Conservation (phyloP, 257 asterid genomes). For the Lantana camara region DNA sequence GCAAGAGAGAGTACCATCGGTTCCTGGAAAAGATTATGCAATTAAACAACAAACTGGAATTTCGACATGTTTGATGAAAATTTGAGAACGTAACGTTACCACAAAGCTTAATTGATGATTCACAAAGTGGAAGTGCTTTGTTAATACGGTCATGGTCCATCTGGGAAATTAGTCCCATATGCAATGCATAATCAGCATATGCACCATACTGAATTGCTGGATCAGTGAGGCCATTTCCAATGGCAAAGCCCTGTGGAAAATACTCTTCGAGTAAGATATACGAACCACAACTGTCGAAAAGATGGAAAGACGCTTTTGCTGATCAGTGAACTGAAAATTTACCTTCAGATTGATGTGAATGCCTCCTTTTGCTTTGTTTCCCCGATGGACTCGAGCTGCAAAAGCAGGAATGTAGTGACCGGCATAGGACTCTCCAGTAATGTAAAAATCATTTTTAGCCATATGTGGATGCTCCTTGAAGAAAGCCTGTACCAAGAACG, state of each 20-base stretch:
- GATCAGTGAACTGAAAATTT: not conserved
- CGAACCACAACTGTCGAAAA: constrained; percentile 1
- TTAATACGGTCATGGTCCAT: constrained; percentile 57
- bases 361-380: constrained; percentile 76
- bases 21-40: constrained; percentile 43
- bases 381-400: constrained; percentile 69
- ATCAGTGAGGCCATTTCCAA: constrained; percentile 81
- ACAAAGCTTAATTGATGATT: constrained; percentile 60
- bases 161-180: constrained; percentile 56
- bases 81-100: constrained; percentile 40
- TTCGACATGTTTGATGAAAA: not conserved
- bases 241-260: constrained; percentile 62
- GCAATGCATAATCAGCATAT: constrained; percentile 76
- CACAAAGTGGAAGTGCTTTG: constrained; percentile 63
- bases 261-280: constrained; percentile 18
- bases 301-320: not conserved
- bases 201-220: constrained; percentile 75
- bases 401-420: constrained; percentile 84
- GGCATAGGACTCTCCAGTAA: constrained; percentile 81
- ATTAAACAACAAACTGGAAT: not conserved
- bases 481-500: constrained; percentile 51
- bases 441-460: constrained; percentile 64
- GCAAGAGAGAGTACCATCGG: constrained; percentile 62
- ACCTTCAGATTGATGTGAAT: constrained; percentile 71
- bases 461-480: constrained; percentile 64